phyloP scores from a whole-genome alignment of 2,329 filamentous ascomycete species.

The Septoria linicola region DNA sequence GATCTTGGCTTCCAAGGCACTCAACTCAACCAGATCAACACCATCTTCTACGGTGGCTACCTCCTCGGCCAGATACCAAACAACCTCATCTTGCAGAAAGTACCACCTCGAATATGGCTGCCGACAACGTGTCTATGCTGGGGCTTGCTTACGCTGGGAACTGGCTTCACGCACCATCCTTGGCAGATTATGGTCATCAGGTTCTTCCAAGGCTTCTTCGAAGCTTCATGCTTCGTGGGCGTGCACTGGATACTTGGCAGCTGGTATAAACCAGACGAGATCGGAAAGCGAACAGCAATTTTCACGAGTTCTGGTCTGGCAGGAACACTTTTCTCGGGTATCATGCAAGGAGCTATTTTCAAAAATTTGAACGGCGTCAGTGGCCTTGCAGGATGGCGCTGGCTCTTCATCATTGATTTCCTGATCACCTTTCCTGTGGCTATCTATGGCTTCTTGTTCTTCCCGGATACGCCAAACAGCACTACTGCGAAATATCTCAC shows the following conservation, averaged over 20 bases:
- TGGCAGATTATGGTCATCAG: conserved; percentile 61
- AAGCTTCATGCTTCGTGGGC: conserved; percentile 33
- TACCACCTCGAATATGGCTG: conserved; percentile 59
- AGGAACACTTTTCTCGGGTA: conserved; percentile 62
- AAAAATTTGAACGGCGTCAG: conserved; percentile 47
- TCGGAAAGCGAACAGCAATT: conserved; percentile 61
- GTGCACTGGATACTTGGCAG: conserved; percentile 31
- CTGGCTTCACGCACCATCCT: conserved; percentile 53
- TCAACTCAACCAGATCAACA: conserved; percentile 48
- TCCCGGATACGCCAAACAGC: conserved; percentile 53
- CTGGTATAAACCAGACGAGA: conserved; percentile 35
- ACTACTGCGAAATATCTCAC: conserved; percentile 50
- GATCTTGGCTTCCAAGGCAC: conserved; percentile 51
- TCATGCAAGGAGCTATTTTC: conserved; percentile 58
- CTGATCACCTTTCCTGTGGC: conserved; percentile 58
- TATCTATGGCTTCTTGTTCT: conserved; percentile 55
- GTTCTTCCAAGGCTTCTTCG: conserved; percentile 43
- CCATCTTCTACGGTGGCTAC: conserved; percentile 40
- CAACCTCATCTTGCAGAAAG: conserved; percentile 62
- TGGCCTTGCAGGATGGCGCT: conserved; percentile 58
- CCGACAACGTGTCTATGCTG: conserved; percentile 53
- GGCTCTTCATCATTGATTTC: conserved; percentile 60
- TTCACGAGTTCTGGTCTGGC: conserved; percentile 61
- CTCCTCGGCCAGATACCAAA: conserved; percentile 60
- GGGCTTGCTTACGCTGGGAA: conserved; percentile 57